Percentiles rank a stretch among this genome's conserved stretches.
Conservation (phyloP, 2,329 filamentous ascomycete genomes). For the Aspergillus aculeatus region DNA sequence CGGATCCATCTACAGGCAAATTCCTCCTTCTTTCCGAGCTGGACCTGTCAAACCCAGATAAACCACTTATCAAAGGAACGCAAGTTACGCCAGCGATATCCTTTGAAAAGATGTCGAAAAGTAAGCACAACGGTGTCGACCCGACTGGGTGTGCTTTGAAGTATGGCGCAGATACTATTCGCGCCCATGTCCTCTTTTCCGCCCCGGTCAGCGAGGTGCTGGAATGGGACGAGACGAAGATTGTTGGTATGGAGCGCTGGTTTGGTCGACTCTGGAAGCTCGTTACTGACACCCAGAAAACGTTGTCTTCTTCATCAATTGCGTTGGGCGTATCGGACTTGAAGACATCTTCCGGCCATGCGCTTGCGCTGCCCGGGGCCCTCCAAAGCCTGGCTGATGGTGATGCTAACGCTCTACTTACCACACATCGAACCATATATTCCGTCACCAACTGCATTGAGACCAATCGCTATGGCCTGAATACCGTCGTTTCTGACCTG, state of each 20-base stretch:
- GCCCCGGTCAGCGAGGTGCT: conserved; percentile 80
- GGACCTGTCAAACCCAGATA: conserved; percentile 56
- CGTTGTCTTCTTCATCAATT: conserved; percentile 23
- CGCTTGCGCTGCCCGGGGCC: conserved; percentile 25
- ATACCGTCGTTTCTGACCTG: conserved; percentile 79
- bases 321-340: conserved; percentile 22
- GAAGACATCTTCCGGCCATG: conserved; percentile 20
- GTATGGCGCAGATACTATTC: conserved; percentile 78
- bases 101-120: conserved; percentile 94
- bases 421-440: conserved; percentile 65
- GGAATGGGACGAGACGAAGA: conserved; percentile 84
- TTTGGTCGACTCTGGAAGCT: conserved; percentile 65
- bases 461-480: conserved; percentile 70
- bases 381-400: conserved; percentile 33
- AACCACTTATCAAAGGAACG: conserved; percentile 63
- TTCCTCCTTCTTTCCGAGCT: conserved; percentile 78
- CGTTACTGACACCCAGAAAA: conserved; percentile 41
- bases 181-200: conserved; percentile 86
- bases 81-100: conserved; percentile 60
- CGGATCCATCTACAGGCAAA: conserved; percentile 69
- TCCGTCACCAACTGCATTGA: conserved; percentile 69
- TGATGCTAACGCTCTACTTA: conserved; percentile 57
- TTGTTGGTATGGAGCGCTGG: conserved; percentile 79
- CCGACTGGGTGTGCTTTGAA: conserved; percentile 68
- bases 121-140: conserved; percentile 88